Conservation (phyloP, 805 yeast species). For the Teunomyces stri region DNA sequence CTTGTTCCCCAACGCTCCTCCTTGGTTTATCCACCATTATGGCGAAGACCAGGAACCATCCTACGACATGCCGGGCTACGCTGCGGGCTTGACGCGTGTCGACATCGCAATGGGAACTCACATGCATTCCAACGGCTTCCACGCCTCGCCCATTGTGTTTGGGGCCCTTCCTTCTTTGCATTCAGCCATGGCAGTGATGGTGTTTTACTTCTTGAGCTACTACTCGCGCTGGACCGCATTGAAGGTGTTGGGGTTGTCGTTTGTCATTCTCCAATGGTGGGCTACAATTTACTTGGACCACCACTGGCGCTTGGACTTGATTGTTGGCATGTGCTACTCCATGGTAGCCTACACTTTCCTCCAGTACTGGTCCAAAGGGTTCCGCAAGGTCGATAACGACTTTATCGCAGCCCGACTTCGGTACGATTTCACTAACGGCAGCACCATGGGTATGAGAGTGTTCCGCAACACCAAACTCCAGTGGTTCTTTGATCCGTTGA, state of each 20-base stretch:
- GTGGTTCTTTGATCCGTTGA: conserved; percentile 50
- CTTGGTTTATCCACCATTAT: conserved; percentile 65
- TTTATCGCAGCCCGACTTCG: conserved; percentile 37
- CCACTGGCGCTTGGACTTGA: conserved; percentile 64
- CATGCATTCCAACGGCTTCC: conserved; percentile 59
- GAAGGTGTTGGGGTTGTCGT: conserved; percentile 37
- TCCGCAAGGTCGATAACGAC: conserved; percentile 32
- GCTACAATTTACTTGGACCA: conserved; percentile 71
- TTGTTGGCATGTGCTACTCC: conserved; percentile 56
- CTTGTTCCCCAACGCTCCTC: conserved; percentile 68
- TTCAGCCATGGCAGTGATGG: conserved; percentile 60
- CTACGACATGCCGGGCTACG: conserved; percentile 65
- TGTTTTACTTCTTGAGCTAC: conserved; percentile 43
- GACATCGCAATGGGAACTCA: conserved; percentile 63
- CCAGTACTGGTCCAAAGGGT: conserved; percentile 24
- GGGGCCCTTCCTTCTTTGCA: conserved; percentile 65
- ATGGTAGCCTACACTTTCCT: conserved; percentile 41
- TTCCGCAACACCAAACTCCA: conserved; percentile 48
- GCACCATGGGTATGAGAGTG: conserved; percentile 65
- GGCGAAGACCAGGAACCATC: conserved; percentile 56
- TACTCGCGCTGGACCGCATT: conserved; percentile 35
- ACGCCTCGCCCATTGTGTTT: conserved; percentile 65
- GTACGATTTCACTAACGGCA: conserved; percentile 40
- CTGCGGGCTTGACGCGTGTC: conserved; percentile 69
- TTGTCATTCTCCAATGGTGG: conserved; percentile 67